Evolutionary conservation across 1,284 basidiomycete genomes (phyloP).

Genomic region (Mycosarcoma maydis): DNA sequence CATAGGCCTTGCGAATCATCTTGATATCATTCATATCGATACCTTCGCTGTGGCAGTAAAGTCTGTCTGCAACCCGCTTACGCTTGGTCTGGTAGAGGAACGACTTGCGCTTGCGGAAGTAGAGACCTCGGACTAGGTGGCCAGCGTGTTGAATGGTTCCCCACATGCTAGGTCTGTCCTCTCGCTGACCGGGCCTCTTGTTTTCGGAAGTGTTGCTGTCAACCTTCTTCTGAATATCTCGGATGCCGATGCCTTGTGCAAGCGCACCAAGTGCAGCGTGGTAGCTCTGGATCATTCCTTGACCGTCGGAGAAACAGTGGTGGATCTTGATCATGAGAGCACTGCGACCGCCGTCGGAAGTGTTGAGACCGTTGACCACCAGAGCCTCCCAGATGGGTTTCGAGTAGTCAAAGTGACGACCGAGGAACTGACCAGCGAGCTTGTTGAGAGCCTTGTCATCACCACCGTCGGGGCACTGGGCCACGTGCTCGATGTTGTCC

Average conservation of each 20-base stretch:
- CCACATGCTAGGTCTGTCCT: slow-evolving; percentile 50
- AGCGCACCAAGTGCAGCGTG: slow-evolving; percentile 63
- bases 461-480: slow-evolving; percentile 38
- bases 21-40: slow-evolving; percentile 64
- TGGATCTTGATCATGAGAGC: slow-evolving; percentile 67
- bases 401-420: slow-evolving; percentile 62
- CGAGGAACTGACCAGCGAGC: slow-evolving; percentile 61
- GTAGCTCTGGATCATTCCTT: slow-evolving; percentile 66
- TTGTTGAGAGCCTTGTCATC: slow-evolving; percentile 57
- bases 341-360: slow-evolving; percentile 56
- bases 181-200: slow-evolving; percentile 53
- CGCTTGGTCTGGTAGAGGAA: slow-evolving; percentile 56
- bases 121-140: slow-evolving; percentile 61
- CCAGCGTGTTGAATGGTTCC: slow-evolving; percentile 58
- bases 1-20: slow-evolving; percentile 62
- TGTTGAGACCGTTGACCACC: slow-evolving; percentile 63
- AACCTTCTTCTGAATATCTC: slow-evolving; percentile 59
- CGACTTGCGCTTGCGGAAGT: slow-evolving; percentile 59
- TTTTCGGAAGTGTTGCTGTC: slow-evolving; percentile 52
- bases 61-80: slow-evolving; percentile 39
- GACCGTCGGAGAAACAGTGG: slow-evolving; percentile 65
- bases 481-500: slow-evolving; percentile 61
- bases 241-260: slow-evolving; percentile 50
- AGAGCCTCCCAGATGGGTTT: slow-evolving; percentile 66
- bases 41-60: slow-evolving; percentile 64